Evolutionary conservation across 371 early-diverging fungal genomes (phyloP).

Genomic region (Mortierella sp.): DNA sequence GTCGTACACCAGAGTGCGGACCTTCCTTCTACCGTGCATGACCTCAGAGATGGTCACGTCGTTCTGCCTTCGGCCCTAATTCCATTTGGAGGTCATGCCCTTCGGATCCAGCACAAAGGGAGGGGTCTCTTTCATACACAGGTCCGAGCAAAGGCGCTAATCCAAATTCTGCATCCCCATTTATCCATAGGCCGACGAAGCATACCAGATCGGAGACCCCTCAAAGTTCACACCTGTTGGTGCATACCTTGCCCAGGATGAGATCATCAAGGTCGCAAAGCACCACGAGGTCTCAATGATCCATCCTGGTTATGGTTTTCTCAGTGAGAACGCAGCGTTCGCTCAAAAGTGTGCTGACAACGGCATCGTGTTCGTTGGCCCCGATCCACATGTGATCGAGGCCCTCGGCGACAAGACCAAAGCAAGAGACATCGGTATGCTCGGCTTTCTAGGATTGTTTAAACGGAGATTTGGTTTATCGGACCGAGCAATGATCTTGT

Average conservation of each 20-base stretch:
- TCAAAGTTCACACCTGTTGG: slow-evolving; percentile 90
- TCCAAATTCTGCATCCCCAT: slow-evolving; percentile 4
- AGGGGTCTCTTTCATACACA: too few species aligned
- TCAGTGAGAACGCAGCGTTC: slow-evolving; percentile 91
- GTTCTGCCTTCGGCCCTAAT: too few species aligned
- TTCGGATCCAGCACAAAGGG: too few species aligned
- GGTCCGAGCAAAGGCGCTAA: neutral
- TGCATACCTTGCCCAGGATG: slow-evolving; percentile 94
- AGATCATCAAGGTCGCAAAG: slow-evolving; percentile 88
- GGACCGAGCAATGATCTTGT: slow-evolving; percentile 42
- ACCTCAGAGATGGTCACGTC: too few species aligned
- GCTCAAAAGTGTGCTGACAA: slow-evolving; percentile 89
- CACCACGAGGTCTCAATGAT: slow-evolving; percentile 81
- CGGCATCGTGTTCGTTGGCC: slow-evolving; percentile 94
- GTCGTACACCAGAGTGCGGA: too few species aligned
- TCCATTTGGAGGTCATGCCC: too few species aligned
- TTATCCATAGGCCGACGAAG: slow-evolving; percentile 82
- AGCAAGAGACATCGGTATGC: slow-evolving; percentile 83
- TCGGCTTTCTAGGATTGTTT: neutral
- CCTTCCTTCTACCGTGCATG: too few species aligned
- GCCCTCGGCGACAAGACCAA: slow-evolving; percentile 94
- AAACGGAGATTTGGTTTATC: too few species aligned
- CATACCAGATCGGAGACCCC: slow-evolving; percentile 88
- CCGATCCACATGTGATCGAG: slow-evolving; percentile 86
- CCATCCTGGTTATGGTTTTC: slow-evolving; percentile 93